Evolutionary conservation across 495 filamentous ascomycete genomes (phyloP).

Genomic region (Hypoxylon lenormandii): DNA sequence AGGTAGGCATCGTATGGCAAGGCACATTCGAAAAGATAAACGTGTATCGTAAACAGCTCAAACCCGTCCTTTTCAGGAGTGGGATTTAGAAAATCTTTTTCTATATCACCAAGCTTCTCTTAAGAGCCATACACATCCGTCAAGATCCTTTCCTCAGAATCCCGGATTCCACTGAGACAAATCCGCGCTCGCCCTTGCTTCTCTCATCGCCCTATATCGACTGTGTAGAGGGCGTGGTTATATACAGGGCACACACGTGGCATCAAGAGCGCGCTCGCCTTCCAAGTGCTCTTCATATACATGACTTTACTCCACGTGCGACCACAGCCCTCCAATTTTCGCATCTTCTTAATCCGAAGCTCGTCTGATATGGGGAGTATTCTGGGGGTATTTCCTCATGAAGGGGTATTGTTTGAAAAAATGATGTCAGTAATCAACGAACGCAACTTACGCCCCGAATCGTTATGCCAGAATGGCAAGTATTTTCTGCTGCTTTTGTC

Average conservation of each 20-base stretch:
- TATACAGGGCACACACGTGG: slow-evolving; percentile 36
- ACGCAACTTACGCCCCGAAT: slow-evolving; percentile 25
- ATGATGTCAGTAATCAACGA: slow-evolving; percentile 22
- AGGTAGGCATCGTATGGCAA: too few species aligned
- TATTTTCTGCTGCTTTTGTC: slow-evolving; percentile 32
- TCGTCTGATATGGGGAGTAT: slow-evolving; percentile 8
- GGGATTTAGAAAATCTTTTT: slow-evolving; percentile 1
- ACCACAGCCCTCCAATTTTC: slow-evolving; percentile 24
- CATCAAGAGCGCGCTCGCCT: slow-evolving; percentile 13
- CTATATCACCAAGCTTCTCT: slow-evolving; percentile 14
- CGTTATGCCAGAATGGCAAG: slow-evolving; percentile 18
- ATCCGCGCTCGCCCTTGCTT: slow-evolving; percentile 2
- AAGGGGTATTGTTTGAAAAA: slow-evolving; percentile 34
- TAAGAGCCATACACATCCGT: slow-evolving; percentile 6
- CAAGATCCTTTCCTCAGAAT: slow-evolving; percentile 9
- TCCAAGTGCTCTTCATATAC: slow-evolving; percentile 22
- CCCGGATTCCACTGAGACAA: neutral
- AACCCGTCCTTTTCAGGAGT: slow-evolving; percentile 2
- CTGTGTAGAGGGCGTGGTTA: slow-evolving; percentile 19
- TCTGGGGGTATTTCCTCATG: slow-evolving; percentile 17
- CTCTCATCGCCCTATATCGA: neutral
- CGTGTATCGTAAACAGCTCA: slow-evolving; percentile 7
- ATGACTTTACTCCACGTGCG: slow-evolving; percentile 14
- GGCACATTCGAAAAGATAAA: neutral
- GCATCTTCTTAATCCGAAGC: slow-evolving; percentile 12